phyloP scores from a whole-genome alignment of 352 stramenopile genomes.

The Phytophthora pseudosyringae region DNA sequence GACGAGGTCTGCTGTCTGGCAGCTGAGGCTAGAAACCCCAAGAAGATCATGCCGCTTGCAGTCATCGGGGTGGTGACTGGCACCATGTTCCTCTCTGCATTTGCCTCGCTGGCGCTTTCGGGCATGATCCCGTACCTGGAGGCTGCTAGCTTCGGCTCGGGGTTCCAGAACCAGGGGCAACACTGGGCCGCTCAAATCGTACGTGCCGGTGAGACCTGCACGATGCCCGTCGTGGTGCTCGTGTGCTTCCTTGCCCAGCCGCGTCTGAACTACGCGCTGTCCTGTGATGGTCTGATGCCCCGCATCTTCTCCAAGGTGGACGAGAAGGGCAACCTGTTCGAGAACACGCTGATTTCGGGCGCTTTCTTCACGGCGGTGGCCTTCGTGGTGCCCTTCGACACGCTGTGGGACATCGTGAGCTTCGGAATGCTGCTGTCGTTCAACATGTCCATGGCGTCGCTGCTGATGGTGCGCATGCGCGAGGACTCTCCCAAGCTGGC shows the following conservation, averaged over 20 bases:
- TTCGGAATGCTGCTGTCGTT: slow-evolving; percentile 90
- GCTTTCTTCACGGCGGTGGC: slow-evolving; percentile 72
- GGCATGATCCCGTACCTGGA: slow-evolving; percentile 69
- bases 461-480: slow-evolving; percentile 73
- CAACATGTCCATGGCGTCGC: slow-evolving; percentile 80
- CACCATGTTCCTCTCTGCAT: slow-evolving; percentile 75
- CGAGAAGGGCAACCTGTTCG: slow-evolving; percentile 80
- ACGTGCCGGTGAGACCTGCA: slow-evolving; percentile 33
- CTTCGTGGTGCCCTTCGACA: slow-evolving; percentile 77
- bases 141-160: slow-evolving; percentile 44
- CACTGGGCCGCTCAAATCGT: slow-evolving; percentile 64
- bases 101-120: slow-evolving; percentile 86
- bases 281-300: slow-evolving; percentile 93
- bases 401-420: slow-evolving; percentile 88
- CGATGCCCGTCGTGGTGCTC: slow-evolving; percentile 91
- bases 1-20: slow-evolving; percentile 94
- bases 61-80: slow-evolving; percentile 84
- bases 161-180: slow-evolving; percentile 50
- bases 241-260: slow-evolving; percentile 94
- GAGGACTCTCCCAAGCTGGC: slow-evolving; percentile 53
- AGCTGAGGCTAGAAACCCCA: slow-evolving; percentile 78
- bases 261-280: slow-evolving; percentile 92
- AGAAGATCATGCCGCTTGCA: slow-evolving; percentile 77
- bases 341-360: slow-evolving; percentile 74
- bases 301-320: slow-evolving; percentile 90